Evolutionary conservation across 1,284 basidiomycete species (phyloP).

Genomic region (Ganoderma multipileum): DNA sequence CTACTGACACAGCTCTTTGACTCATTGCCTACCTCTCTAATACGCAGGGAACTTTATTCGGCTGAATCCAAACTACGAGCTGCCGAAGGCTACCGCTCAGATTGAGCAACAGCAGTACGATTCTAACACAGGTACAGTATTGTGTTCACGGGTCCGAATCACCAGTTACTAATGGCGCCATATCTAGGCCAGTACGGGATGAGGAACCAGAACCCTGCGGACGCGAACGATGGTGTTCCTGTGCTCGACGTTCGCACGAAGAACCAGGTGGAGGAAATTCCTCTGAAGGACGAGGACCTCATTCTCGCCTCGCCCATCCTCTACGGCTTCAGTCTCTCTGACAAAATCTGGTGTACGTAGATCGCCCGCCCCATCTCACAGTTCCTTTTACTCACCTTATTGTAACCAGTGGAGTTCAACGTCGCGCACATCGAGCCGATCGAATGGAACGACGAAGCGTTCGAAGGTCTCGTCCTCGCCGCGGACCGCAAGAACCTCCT

Average conservation of each 20-base stretch:
- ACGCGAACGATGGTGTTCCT: constrained; percentile 10
- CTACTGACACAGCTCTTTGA: constrained; percentile 39
- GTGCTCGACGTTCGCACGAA: constrained; percentile 18
- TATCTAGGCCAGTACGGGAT: background rate
- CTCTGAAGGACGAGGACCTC: constrained; percentile 43
- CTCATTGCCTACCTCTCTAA: too few relatives aligned
- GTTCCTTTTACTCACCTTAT: background rate
- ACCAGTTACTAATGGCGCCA: background rate
- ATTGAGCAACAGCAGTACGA: background rate
- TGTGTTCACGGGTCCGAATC: background rate
- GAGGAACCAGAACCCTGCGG: background rate
- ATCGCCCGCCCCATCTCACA: background rate
- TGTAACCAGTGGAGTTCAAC: constrained; percentile 57
- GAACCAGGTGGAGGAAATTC: constrained; percentile 8
- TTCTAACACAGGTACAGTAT: background rate
- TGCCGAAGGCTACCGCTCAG: constrained; percentile 39
- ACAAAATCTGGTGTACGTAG: constrained; percentile 64
- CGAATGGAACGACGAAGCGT: constrained; percentile 63
- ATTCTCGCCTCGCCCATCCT: constrained; percentile 61
- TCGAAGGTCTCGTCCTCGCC: constrained; percentile 62
- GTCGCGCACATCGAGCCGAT: constrained; percentile 57
- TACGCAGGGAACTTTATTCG: constrained; percentile 52
- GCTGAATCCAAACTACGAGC: constrained; percentile 55
- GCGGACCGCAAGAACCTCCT: constrained; percentile 57
- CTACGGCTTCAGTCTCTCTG: constrained; percentile 63